Evolutionary conservation across 129 eudicot genomes (phyloP), one percentile per base, ranked within the genome.

Genomic region (Logfia minima): DNA sequence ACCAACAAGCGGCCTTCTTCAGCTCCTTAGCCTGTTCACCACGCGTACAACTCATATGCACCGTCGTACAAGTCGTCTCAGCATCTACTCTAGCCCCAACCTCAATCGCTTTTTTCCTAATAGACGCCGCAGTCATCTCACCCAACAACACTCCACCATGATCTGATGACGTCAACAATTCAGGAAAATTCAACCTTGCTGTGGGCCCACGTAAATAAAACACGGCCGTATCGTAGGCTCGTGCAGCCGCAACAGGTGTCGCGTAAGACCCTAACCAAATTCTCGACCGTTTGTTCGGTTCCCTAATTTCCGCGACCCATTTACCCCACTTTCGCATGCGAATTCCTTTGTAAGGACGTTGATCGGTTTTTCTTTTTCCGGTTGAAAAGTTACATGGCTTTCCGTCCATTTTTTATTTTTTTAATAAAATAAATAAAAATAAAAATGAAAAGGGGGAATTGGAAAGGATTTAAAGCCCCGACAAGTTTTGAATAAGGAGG

Each of bases 311-410:
- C 2, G 98, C 98, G n/a, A 93, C 98, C 98, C 98, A 93, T 75
- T 93, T 93, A 0, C 98, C 98, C 98, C 98, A 93, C 88, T 93
- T 93, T 62, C 98, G 87, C 97, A 93, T 90, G 83, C 98, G 84
- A 32, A 93, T 93, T 4, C 98, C 98, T 29, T 87, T 93, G 77
- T 85, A 93, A 32, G 81, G 92, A 82, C 83, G 80, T 59, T 83
- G 83, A n/a, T 86, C 87, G 62, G 41, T 81, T 82, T 83, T 83
- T 72, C 85, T 83, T 79, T 84, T 85, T 31, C 78, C 82, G 29
- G 75, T 71, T 3, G 74, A 22, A 58, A 64, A 72, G 18, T 72
- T 61, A 65, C 71, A 3, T 21, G 82, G 69, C 34, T 74, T 80
- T 5, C 52, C 68, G 53, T 84, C 90, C 89, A 84, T 85, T 72